Conservation (phyloP, 495 filamentous ascomycete genomes). For the Aspergillus homomorphus region DNA sequence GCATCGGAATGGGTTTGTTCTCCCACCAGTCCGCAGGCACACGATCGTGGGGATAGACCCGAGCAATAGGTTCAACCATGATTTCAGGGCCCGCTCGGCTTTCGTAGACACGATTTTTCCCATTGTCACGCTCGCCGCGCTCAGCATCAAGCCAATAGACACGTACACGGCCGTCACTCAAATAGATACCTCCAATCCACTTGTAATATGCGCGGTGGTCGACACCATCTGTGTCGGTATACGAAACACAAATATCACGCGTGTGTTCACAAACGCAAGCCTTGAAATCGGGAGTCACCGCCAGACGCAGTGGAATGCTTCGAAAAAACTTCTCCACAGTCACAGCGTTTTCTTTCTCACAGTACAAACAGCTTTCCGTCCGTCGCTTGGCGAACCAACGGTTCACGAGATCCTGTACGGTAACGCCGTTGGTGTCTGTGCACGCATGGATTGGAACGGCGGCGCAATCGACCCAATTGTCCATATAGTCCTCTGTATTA, state of each 20-base stretch:
- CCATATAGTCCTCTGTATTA: too few relatives aligned
- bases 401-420: slow-evolving; percentile 16
- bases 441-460: background rate
- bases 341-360: slow-evolving; percentile 3
- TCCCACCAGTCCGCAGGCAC: slow-evolving; percentile 28
- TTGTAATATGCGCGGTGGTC: slow-evolving; percentile 28
- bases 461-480: too few relatives aligned
- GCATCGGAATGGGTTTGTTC: slow-evolving; percentile 22
- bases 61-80: slow-evolving; percentile 27
- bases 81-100: slow-evolving; percentile 18
- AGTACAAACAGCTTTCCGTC: slow-evolving; percentile 11
- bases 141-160: slow-evolving; percentile 35
- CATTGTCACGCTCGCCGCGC: slow-evolving; percentile 24
- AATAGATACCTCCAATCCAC: slow-evolving; percentile 46
- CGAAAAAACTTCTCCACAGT: slow-evolving; percentile 8
- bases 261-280: slow-evolving; percentile 28
- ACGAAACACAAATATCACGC: slow-evolving; percentile 24
- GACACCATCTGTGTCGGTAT: slow-evolving; percentile 16
- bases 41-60: slow-evolving; percentile 12
- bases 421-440: slow-evolving; percentile 12
- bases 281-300: slow-evolving; percentile 14
- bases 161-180: slow-evolving; percentile 20
- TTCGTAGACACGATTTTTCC: slow-evolving; percentile 31
- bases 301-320: slow-evolving; percentile 32
- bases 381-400: slow-evolving; percentile 7